Percentiles rank a stretch among this genome's conserved stretches.
Conservation (phyloP, 139 green algal species). For the Tetraselmis striata region DNA sequence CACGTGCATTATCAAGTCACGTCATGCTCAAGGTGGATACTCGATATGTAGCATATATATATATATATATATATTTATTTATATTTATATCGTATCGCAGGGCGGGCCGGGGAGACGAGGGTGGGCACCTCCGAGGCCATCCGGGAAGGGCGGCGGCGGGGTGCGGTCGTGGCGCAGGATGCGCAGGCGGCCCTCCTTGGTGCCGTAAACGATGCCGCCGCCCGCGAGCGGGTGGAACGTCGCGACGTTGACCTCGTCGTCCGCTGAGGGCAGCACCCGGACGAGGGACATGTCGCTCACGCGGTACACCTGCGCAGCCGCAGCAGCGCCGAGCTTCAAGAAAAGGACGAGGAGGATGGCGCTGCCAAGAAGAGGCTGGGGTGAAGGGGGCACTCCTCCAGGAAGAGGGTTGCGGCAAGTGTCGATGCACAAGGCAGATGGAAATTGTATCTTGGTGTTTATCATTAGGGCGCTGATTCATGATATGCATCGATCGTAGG, state of each 20-base stretch:
- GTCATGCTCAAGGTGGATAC: too few relatives aligned
- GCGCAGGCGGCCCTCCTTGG: slow-evolving; percentile 81
- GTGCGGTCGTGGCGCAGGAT: slow-evolving; percentile 12
- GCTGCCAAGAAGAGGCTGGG: background rate
- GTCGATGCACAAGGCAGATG: too few relatives aligned
- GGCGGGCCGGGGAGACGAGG: too few relatives aligned
- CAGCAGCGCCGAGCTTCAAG: slow-evolving; percentile 1
- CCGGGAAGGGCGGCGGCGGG: background rate
- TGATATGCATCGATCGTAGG: too few relatives aligned
- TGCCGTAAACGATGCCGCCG: slow-evolving; percentile 86
- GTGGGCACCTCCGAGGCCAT: background rate
- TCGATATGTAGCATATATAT: too few relatives aligned
- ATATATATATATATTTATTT: too few relatives aligned
- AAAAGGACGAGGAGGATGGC: background rate
- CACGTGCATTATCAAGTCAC: too few relatives aligned
- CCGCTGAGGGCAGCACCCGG: slow-evolving; percentile 63
- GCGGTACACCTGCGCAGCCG: slow-evolving; percentile 24
- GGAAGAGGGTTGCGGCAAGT: too few relatives aligned
- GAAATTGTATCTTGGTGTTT: too few relatives aligned
- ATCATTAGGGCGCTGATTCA: too few relatives aligned
- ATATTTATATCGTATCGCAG: too few relatives aligned
- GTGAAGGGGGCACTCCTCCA: too few relatives aligned
- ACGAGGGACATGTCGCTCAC: slow-evolving; percentile 64
- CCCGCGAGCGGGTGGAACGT: slow-evolving; percentile 69
- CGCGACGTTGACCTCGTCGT: slow-evolving; percentile 91